Evolutionary conservation across 106 monocot genomes (phyloP), one percentile per base, ranked within the genome.

Genomic region (Vanilla planifolia): DNA sequence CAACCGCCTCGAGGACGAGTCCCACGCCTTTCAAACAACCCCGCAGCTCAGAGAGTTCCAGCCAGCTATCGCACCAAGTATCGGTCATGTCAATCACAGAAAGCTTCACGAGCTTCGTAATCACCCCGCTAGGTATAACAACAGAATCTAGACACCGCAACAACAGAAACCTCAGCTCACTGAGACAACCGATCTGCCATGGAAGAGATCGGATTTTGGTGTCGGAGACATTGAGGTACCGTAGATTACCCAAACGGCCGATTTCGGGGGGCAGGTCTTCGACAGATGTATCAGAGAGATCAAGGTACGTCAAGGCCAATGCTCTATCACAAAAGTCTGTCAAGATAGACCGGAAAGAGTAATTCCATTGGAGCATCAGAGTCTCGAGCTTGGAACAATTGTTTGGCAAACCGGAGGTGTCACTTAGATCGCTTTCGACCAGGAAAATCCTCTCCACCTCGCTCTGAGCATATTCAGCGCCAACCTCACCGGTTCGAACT

Each of bases 151-250:
- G 14, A 26, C 45, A 16, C 43, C 16, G 19, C 27, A 26, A 8
- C 2, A 69, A 1, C 26, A 71, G 16, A 33, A 60, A 59, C 19
- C 37, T 21, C 23, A 66, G 27, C 8, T 53, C 44, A 4, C 15
- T 10, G 0, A 70, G 11, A 25, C 21, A 0, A 6, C 26, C 33
- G 19, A 68, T 4, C n/a, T 72, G 46, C 35, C 17, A 2, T 0
- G 73, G 73, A 26, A 78, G 21, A 13, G 57, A 63, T 2, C 3
- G 15, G 4, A 78, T 27, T 0, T 7, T 19, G 1, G 72, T 78
- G 8, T n/a, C 3, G 3, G 37, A 25, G 15, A 78, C 10, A 39
- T 78, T 68, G 9, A 78, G 59, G 25, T 64, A 73, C n/a, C 36
- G 8, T 5, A 78, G 58, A 48, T 51, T 13, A 0, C 11, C 5